phyloP scores from a whole-genome alignment of 805 yeast genomes.

The Pichia gijzeniarum region DNA sequence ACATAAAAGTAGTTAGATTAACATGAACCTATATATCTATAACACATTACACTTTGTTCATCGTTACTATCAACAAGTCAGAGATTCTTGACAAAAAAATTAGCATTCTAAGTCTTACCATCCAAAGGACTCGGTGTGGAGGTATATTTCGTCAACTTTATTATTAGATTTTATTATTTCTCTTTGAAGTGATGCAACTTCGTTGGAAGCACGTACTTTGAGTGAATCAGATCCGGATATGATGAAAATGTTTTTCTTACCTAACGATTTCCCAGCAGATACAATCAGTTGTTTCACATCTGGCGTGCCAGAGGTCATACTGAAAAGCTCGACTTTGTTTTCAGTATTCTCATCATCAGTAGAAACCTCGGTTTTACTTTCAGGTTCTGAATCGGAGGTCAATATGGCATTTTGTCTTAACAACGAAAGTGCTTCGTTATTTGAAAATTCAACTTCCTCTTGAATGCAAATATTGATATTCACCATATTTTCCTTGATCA shows the following conservation, averaged over 20 bases:
- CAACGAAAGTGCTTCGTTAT: not conserved
- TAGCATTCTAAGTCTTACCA: too few relatives aligned
- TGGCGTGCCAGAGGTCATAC: constrained; percentile 14
- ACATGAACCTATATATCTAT: too few relatives aligned
- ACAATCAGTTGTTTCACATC: constrained; percentile 15
- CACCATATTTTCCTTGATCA: constrained; percentile 15
- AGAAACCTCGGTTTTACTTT: not conserved
- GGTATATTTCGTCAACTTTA: constrained; percentile 37
- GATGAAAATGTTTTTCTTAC: constrained; percentile 35
- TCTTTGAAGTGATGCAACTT: constrained; percentile 37
- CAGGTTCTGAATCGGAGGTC: not conserved
- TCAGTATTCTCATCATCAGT: not conserved
- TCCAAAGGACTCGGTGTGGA: constrained; percentile 48
- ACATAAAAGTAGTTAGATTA: too few relatives aligned
- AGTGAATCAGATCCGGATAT: constrained; percentile 41
- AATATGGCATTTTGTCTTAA: not conserved
- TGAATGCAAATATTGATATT: constrained; percentile 15
- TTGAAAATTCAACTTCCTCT: constrained; percentile 3
- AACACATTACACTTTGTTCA: too few relatives aligned
- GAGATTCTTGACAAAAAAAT: too few relatives aligned
- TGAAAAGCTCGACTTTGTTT: not conserved
- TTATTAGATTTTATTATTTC: constrained; percentile 21
- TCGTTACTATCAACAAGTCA: too few relatives aligned
- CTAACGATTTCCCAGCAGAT: not conserved
- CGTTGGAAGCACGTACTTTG: constrained; percentile 34